A percentile compares a stretch with the other conserved stretches of the same genome.
These are phyloP conservation scores for Fusarium stilboides DNA, from an alignment of 2,329 filamentous ascomycete species.

Conservation along the genomic window DNA sequence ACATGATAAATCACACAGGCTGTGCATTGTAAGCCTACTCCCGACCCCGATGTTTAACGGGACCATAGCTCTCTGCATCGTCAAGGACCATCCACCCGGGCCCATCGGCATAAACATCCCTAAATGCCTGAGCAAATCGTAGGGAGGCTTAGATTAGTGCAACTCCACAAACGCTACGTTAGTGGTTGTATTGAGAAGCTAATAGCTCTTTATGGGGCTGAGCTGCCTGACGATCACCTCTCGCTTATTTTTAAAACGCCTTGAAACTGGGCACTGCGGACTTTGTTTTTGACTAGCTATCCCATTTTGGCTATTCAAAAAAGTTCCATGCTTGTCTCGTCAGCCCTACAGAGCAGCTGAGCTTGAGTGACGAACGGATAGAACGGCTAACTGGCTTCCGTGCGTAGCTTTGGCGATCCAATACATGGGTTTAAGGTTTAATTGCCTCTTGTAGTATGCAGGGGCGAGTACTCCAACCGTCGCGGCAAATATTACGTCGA, in stretches of 20 bases:
- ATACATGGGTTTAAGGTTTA: background rate
- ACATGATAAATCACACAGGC: background rate
- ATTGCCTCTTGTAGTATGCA: background rate
- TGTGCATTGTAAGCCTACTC: background rate
- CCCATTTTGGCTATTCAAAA: slow-evolving; percentile 4
- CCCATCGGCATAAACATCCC: too few species aligned
- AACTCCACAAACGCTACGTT: background rate
- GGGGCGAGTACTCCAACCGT: background rate
- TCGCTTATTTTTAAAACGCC: background rate
- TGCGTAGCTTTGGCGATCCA: background rate
- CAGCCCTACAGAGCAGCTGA: background rate
- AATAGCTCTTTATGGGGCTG: background rate
- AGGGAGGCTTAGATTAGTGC: background rate
- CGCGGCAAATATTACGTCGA: background rate
- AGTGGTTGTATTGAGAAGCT: background rate
- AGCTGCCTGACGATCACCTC: background rate
- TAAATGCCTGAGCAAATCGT: too few species aligned
- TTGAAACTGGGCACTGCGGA: background rate
- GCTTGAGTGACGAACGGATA: too few species aligned
- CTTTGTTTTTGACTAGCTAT: background rate
- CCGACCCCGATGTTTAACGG: too few species aligned
- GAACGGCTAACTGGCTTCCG: too few species aligned
- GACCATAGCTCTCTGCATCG: too few species aligned
- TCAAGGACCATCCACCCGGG: too few species aligned
- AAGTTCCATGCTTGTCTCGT: background rate